Evolutionary conservation across 176 grass and related monocot genomes (phyloP).

Genomic region (Carex littledalei): DNA sequence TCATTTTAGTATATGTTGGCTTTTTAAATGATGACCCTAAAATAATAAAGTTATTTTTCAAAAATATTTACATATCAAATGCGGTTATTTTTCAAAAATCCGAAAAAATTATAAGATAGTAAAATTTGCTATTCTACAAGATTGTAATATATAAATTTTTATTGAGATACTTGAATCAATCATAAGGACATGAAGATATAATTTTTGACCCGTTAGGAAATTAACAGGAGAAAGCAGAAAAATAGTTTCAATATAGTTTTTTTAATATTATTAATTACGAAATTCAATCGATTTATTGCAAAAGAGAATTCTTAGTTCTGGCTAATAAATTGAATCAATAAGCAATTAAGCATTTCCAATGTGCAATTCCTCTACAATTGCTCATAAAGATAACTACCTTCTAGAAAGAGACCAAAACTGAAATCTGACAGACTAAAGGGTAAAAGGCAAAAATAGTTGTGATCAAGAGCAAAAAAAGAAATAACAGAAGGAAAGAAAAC

Average conservation of each 20-base stretch:
- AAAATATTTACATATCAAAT: too few relatives aligned
- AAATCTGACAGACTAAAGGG: background rate
- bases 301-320: background rate
- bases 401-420: background rate
- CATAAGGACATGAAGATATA: too few relatives aligned
- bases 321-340: background rate
- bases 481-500: background rate
- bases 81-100: too few relatives aligned
- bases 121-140: too few relatives aligned
- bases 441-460: background rate
- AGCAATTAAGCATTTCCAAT: background rate
- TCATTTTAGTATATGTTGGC: too few relatives aligned
- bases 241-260: background rate
- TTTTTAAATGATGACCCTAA: too few relatives aligned
- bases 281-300: background rate
- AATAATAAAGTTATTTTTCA: too few relatives aligned
- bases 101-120: too few relatives aligned
- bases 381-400: background rate
- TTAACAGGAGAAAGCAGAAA: background rate
- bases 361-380: background rate
- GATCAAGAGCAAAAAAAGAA: conserved; percentile 19
- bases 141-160: too few relatives aligned
- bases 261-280: background rate
- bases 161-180: too few relatives aligned
- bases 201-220: background rate